phyloP scores from a whole-genome alignment of 1,284 basidiomycete genomes.

The Termitomyces sp. region DNA sequence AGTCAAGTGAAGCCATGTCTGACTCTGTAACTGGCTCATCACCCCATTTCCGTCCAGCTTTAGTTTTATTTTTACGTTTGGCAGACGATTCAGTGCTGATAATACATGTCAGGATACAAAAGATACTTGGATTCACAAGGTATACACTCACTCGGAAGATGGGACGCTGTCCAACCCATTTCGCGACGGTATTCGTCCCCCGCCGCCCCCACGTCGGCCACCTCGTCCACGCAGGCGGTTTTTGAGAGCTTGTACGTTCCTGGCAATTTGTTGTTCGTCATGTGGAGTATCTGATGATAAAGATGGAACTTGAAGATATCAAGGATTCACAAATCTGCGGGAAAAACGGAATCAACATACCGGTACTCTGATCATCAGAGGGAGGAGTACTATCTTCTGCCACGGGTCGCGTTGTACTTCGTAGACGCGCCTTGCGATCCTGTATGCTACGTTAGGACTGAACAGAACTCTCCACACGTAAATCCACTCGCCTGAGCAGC shows the following conservation, averaged over 20 bases:
- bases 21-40: constrained; percentile 71
- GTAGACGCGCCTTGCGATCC: constrained; percentile 65
- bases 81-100: constrained; percentile 53
- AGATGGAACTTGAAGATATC: constrained; percentile 44
- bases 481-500: constrained; percentile 52
- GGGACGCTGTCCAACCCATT: constrained; percentile 59
- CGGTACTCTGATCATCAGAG: constrained; percentile 55
- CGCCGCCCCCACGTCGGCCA: constrained; percentile 50
- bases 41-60: constrained; percentile 90
- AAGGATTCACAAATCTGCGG: constrained; percentile 4
- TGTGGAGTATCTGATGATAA: constrained; percentile 50
- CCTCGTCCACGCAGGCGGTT: constrained; percentile 71
- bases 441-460: constrained; percentile 22
- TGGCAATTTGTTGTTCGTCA: constrained; percentile 86
- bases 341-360: constrained; percentile 25
- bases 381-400: constrained; percentile 42
- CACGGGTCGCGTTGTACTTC: constrained; percentile 36
- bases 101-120: constrained; percentile 16
- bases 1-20: constrained; percentile 91
- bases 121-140: constrained; percentile 1
- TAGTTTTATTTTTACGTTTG: constrained; percentile 62
- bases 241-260: constrained; percentile 90
- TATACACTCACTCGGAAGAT: constrained; percentile 58
- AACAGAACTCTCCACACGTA: not conserved
- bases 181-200: constrained; percentile 44